Evolutionary conservation across 2,329 filamentous ascomycete species (phyloP).

Genomic region (Fusarium drepaniforme): DNA sequence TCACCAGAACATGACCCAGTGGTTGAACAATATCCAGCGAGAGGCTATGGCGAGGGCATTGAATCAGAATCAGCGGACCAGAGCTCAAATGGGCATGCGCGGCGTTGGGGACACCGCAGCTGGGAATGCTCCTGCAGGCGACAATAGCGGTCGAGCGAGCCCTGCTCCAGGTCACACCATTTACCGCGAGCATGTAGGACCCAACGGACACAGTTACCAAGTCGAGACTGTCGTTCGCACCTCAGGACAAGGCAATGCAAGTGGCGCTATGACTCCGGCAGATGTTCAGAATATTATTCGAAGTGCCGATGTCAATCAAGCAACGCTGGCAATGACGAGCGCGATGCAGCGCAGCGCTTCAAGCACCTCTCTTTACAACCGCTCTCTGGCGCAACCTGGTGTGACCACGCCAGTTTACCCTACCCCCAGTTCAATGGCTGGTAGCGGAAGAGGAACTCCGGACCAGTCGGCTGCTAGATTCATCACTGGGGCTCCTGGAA

Average conservation of each 20-base stretch:
- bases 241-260: constrained; percentile 23
- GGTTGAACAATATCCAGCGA: constrained; percentile 61
- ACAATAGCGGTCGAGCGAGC: constrained; percentile 47
- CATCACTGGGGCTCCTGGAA: constrained; percentile 24
- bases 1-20: constrained; percentile 58
- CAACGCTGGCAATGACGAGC: constrained; percentile 60
- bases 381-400: constrained; percentile 52
- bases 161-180: constrained; percentile 48
- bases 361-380: constrained; percentile 56
- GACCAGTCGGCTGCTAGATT: constrained; percentile 52
- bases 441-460: constrained; percentile 62
- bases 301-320: constrained; percentile 59
- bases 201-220: constrained; percentile 51
- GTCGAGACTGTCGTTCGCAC: constrained; percentile 51
- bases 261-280: constrained; percentile 52
- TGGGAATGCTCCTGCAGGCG: constrained; percentile 35
- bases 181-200: constrained; percentile 49
- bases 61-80: constrained; percentile 58
- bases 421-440: constrained; percentile 51
- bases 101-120: constrained; percentile 52
- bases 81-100: constrained; percentile 55
- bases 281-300: constrained; percentile 62
- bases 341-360: constrained; percentile 66
- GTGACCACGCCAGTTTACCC: constrained; percentile 57
- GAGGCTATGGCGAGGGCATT: constrained; percentile 58